These are phyloP conservation scores for Carex sylvatica DNA, from an alignment of 202 grass and related monocot genomes.

Conservation along the genomic window DNA sequence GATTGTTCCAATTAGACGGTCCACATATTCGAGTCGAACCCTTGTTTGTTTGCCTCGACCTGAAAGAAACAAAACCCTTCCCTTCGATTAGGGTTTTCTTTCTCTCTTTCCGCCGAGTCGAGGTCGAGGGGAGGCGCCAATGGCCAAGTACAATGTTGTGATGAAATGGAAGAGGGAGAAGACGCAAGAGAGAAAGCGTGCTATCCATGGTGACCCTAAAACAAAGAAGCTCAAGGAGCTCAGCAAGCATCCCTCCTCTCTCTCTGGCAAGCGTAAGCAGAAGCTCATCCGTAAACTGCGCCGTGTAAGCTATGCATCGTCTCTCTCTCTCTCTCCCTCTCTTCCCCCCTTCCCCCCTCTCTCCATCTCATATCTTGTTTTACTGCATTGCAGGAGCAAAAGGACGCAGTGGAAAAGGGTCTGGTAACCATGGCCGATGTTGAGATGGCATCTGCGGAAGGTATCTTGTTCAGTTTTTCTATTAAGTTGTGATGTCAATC, in stretches of 20 bases:
- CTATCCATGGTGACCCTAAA: slow-evolving; percentile 61
- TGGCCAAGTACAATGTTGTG: slow-evolving; percentile 87
- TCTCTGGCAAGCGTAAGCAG: slow-evolving; percentile 97
- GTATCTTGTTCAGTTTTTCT: slow-evolving; percentile 24
- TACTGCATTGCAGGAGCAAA: slow-evolving; percentile 52
- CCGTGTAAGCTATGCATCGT: slow-evolving; percentile 31
- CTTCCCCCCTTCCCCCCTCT: neutral
- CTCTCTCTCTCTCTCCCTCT: neutral
- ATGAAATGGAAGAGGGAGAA: slow-evolving; percentile 62
- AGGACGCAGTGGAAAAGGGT: slow-evolving; percentile 75
- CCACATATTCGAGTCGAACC: neutral
- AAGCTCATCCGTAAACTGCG: slow-evolving; percentile 60
- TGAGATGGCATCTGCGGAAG: slow-evolving; percentile 73
- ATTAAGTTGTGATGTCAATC: neutral
- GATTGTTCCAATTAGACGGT: no score
- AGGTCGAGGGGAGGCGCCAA: slow-evolving; percentile 19
- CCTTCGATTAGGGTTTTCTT: slow-evolving; percentile 21
- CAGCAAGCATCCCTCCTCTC: slow-evolving; percentile 36
- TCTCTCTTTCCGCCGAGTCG: neutral
- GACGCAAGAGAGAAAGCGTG: slow-evolving; percentile 68
- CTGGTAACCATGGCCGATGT: slow-evolving; percentile 81
- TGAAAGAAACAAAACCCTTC: slow-evolving; percentile 1
- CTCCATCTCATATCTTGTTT: neutral
- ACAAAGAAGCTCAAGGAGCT: slow-evolving; percentile 73
- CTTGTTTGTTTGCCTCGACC: neutral